phyloP scores from a whole-genome alignment of 1,284 basidiomycete species.

The Schizopora paradoxa region DNA sequence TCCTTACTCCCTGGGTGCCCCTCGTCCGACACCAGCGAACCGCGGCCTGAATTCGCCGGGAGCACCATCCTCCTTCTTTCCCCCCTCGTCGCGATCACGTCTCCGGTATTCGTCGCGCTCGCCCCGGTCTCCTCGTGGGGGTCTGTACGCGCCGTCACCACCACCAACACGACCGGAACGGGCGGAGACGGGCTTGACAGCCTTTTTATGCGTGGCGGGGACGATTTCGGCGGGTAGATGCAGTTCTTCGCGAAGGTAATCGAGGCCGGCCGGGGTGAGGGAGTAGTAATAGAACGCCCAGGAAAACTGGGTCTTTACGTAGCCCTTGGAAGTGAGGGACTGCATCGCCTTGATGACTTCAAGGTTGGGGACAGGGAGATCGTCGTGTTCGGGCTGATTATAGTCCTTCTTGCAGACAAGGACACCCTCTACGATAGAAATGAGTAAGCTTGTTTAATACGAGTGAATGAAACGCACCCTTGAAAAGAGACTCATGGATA shows the following conservation, averaged over 20 bases:
- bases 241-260: constrained; percentile 92
- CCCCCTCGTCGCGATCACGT: constrained; percentile 67
- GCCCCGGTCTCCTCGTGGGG: constrained; percentile 61
- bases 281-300: constrained; percentile 97
- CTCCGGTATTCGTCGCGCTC: constrained; percentile 86
- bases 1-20: constrained; percentile 64
- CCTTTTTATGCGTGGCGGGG: constrained; percentile 93
- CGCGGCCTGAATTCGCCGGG: constrained; percentile 79
- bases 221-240: constrained; percentile 93
- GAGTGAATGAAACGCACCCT: constrained; percentile 53
- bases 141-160: constrained; percentile 76
- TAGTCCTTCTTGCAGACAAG: constrained; percentile 99
- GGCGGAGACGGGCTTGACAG: constrained; percentile 70
- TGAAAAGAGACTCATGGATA: constrained; percentile 99
- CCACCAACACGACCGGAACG: constrained; percentile 64
- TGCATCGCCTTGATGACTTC: constrained; percentile 99
- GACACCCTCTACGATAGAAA: constrained; percentile 76
- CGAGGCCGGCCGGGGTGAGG: constrained; percentile 91
- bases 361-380: constrained; percentile 95
- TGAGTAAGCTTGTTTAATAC: background rate
- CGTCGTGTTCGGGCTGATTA: constrained; percentile 96
- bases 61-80: too few species aligned
- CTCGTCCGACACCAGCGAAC: constrained; percentile 84
- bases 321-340: constrained; percentile 92
- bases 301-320: constrained; percentile 97